A percentile compares a stretch with the other conserved stretches of the same genome.
These are phyloP conservation scores for Arctostaphylos glauca DNA, from an alignment of 148 eudicot genomes.

Conservation along the genomic window DNA sequence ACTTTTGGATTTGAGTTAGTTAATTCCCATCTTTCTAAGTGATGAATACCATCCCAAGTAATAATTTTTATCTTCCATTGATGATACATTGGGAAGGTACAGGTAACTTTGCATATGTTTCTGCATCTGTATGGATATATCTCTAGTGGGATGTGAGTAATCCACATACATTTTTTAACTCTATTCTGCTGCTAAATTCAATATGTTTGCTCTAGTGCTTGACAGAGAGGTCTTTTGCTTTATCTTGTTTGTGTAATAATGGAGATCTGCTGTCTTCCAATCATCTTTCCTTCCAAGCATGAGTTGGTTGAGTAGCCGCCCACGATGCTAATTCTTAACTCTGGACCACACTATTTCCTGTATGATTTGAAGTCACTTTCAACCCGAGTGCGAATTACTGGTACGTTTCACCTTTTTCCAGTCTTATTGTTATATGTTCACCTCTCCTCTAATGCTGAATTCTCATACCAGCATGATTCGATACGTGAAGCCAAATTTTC, in stretches of 20 bases:
- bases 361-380: conserved; percentile 21
- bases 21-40: not conserved
- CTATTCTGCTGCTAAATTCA: not conserved
- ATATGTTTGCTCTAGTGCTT: not conserved
- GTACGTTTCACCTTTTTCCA: conserved; percentile 20
- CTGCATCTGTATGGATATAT: not conserved
- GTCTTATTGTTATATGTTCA: not conserved
- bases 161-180: not conserved
- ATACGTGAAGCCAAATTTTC: not conserved
- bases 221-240: not conserved
- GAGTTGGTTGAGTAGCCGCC: not conserved
- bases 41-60: not conserved
- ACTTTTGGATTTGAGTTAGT: not conserved
- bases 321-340: conserved; percentile 8
- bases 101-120: not conserved
- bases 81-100: not conserved
- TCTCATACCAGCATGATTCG: not conserved
- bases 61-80: not conserved
- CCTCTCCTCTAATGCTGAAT: not conserved
- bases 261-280: not conserved
- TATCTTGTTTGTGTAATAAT: not conserved
- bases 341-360: not conserved
- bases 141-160: not conserved
- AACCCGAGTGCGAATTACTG: conserved; percentile 17
- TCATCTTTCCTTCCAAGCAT: not conserved